These are phyloP conservation scores for Dionaea muscipula DNA, from an alignment of 179 eudicot species.

Conservation along the genomic window DNA sequence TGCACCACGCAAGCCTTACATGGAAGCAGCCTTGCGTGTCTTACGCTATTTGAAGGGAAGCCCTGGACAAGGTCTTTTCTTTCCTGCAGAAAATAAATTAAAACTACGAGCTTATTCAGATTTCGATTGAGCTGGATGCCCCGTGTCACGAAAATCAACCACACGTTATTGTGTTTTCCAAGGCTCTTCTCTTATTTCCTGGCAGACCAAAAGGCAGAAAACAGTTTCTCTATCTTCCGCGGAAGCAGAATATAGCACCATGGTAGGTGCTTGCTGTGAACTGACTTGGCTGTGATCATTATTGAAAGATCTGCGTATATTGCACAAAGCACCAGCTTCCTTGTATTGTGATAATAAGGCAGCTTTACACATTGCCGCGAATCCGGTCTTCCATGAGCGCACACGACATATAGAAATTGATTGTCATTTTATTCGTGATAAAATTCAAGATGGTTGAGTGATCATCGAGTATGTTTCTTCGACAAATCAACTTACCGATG, in stretches of 20 bases:
- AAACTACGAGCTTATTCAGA: background rate
- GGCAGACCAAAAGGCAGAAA: no score
- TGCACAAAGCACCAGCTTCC: background rate
- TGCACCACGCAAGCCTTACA: background rate
- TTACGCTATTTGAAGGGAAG: background rate
- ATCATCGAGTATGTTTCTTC: no score
- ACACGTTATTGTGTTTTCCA: background rate
- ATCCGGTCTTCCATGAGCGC: background rate
- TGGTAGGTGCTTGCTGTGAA: background rate
- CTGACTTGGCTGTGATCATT: background rate
- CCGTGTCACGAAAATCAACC: background rate
- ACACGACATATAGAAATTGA: slow-evolving; percentile 4
- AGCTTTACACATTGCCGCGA: background rate
- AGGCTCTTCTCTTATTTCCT: background rate
- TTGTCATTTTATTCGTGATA: background rate
- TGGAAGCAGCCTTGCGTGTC: background rate
- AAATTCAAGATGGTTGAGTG: background rate
- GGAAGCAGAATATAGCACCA: no score
- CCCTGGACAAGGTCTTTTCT: background rate
- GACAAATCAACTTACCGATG: background rate
- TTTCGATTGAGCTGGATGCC: background rate
- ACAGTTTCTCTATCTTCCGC: no score
- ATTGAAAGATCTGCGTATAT: background rate
- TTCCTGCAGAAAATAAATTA: background rate
- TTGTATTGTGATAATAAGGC: background rate